Conservation (phyloP, 495 filamentous ascomycete species). For the Penicillium longicatenatum region DNA sequence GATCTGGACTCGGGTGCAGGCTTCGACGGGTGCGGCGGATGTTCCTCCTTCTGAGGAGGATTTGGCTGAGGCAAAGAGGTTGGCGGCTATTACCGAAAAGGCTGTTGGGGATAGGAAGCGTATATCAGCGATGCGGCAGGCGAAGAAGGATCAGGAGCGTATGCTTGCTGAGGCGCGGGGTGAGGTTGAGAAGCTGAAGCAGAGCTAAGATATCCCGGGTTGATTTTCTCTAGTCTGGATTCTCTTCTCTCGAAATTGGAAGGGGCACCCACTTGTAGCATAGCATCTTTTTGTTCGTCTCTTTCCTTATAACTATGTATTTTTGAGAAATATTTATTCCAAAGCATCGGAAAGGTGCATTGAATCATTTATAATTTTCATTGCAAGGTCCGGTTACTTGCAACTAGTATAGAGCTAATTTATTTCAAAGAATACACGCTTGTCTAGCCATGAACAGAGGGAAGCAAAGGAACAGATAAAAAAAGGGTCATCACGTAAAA, state of each 20-base stretch:
- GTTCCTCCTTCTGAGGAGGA: conserved; percentile 64
- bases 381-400: background rate
- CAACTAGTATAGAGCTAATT: conserved; percentile 13
- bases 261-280: conserved; percentile 38
- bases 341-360: background rate
- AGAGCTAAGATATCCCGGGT: conserved; percentile 27
- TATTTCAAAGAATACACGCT: conserved; percentile 1
- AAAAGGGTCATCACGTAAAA: conserved; percentile 9
- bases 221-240: conserved; percentile 8
- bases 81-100: conserved; percentile 57
- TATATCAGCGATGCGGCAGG: conserved; percentile 56
- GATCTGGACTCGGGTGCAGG: conserved; percentile 70
- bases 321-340: conserved; percentile 23
- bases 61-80: conserved; percentile 54
- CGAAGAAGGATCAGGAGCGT: conserved; percentile 62
- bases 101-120: conserved; percentile 56
- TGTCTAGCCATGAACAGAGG: background rate
- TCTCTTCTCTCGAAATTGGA: conserved; percentile 9
- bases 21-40: conserved; percentile 65
- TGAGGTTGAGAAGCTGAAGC: conserved; percentile 44
- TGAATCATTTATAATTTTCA: background rate
- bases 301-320: conserved; percentile 26
- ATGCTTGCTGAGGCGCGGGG: conserved; percentile 62
- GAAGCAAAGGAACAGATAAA: conserved; percentile 1
- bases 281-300: conserved; percentile 33